A percentile compares a stretch with the other conserved stretches of the same genome.
Evolutionary conservation across 208 protist genomes (phyloP).

Genomic region (Leishmania guyanensis): DNA sequence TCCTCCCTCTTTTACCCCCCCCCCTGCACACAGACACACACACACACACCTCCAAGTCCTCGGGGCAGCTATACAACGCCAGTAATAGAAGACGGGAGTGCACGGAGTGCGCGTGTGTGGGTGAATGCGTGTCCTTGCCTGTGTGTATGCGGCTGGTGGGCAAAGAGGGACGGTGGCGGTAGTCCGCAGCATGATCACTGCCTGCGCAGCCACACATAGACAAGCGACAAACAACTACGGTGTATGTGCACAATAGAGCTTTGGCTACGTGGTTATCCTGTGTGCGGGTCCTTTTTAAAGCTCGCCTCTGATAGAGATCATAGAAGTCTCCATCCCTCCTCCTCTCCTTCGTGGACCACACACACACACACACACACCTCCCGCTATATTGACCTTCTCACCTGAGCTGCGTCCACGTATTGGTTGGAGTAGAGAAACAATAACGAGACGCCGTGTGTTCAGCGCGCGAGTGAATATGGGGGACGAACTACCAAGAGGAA

Average conservation of each 20-base stretch:
- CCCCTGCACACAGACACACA: too few species aligned
- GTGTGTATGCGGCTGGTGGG: neutral
- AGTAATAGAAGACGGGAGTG: neutral
- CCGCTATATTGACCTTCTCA: neutral
- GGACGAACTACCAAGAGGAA: neutral
- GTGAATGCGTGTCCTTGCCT: neutral
- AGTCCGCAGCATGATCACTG: neutral
- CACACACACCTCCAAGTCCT: neutral
- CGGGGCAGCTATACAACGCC: neutral
- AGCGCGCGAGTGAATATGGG: neutral
- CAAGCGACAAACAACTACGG: neutral
- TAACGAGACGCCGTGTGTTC: neutral
- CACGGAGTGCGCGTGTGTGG: neutral
- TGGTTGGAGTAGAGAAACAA: neutral
- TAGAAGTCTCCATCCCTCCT: neutral
- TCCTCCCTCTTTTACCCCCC: too few species aligned
- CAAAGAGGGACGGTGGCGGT: neutral
- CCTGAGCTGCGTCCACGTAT: neutral
- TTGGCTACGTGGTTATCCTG: neutral
- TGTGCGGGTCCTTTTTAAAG: neutral
- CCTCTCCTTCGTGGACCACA: neutral
- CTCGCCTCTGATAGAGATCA: neutral
- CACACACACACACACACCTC: neutral
- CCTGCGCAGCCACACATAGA: neutral
- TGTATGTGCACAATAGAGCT: neutral